phyloP scores from a whole-genome alignment of 495 filamentous ascomycete species.

The Penicillium roqueforti region DNA sequence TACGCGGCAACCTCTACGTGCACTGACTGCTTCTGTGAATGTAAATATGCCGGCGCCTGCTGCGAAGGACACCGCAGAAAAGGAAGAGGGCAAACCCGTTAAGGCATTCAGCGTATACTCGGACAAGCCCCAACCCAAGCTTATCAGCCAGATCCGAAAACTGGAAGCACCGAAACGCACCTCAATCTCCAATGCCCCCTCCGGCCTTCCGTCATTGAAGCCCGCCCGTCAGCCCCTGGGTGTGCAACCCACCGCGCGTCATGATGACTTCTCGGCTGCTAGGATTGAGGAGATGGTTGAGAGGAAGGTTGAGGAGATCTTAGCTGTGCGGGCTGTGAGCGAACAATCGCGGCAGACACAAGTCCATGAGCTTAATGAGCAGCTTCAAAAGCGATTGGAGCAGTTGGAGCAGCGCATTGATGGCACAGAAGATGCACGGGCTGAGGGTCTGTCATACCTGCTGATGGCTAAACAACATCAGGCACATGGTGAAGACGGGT shows the following conservation, averaged over 20 bases:
- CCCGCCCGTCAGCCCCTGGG: slow-evolving; percentile 28
- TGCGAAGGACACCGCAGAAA: slow-evolving; percentile 46
- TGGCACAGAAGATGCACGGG: slow-evolving; percentile 63
- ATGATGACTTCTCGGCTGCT: slow-evolving; percentile 60
- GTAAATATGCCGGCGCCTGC: slow-evolving; percentile 50
- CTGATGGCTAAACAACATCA: slow-evolving; percentile 91
- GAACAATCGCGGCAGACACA: slow-evolving; percentile 47
- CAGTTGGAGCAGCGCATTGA: slow-evolving; percentile 81
- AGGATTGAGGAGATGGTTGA: slow-evolving; percentile 88
- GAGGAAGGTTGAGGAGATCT: slow-evolving; percentile 81
- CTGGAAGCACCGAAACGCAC: slow-evolving; percentile 35
- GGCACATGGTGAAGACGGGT: slow-evolving; percentile 70
- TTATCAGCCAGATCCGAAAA: slow-evolving; percentile 36
- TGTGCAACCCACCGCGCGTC: slow-evolving; percentile 22
- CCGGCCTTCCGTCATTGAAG: slow-evolving; percentile 27
- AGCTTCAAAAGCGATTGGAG: slow-evolving; percentile 76
- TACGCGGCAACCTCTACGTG: slow-evolving; percentile 70
- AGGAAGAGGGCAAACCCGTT: slow-evolving; percentile 60
- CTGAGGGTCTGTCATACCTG: slow-evolving; percentile 77
- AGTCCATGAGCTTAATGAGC: slow-evolving; percentile 61
- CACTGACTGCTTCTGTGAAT: slow-evolving; percentile 59
- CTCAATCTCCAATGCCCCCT: slow-evolving; percentile 38
- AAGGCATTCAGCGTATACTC: slow-evolving; percentile 83
- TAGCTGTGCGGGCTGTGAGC: slow-evolving; percentile 62
- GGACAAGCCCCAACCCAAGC: slow-evolving; percentile 55